phyloP scores from a whole-genome alignment of 1,284 basidiomycete species.

The Microbotryum lychnidis-dioicae region DNA sequence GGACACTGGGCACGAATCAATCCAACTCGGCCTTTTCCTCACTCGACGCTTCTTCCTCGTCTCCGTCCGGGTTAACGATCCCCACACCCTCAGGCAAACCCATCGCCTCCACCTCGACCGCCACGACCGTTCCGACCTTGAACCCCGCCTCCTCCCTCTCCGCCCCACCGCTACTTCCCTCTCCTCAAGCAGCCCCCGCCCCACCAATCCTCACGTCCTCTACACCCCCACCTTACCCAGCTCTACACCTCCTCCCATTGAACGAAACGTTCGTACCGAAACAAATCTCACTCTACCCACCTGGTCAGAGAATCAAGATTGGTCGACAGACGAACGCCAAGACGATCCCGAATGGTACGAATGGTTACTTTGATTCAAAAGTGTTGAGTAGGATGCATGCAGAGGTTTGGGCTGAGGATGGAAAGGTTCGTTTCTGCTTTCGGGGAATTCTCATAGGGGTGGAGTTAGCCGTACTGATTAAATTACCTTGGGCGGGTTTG shows the following conservation, averaged over 20 bases:
- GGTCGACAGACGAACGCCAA: constrained; percentile 97
- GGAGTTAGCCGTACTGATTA: too few relatives aligned
- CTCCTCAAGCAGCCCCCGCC: neutral
- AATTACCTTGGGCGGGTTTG: too few relatives aligned
- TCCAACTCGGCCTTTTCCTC: too few relatives aligned
- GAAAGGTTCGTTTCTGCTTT: constrained; percentile 54
- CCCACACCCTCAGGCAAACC: too few relatives aligned
- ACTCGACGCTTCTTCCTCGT: too few relatives aligned
- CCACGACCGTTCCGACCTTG: too few relatives aligned
- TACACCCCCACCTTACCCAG: constrained; percentile 36
- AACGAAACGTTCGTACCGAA: constrained; percentile 96
- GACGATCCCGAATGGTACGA: constrained; percentile 86
- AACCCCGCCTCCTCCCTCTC: too few relatives aligned
- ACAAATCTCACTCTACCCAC: constrained; percentile 73
- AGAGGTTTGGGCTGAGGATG: constrained; percentile 90
- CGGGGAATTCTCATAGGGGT: too few relatives aligned
- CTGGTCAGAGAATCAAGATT: constrained; percentile 72
- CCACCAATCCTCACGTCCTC: neutral
- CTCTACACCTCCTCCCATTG: constrained; percentile 82
- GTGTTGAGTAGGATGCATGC: constrained; percentile 93
- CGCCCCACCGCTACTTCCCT: too few relatives aligned
- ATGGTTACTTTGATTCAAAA: constrained; percentile 96
- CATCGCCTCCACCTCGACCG: too few relatives aligned
- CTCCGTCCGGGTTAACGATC: too few relatives aligned
- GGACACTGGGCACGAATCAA: too few relatives aligned